These are phyloP conservation scores for Microascus cirrosus DNA, from an alignment of 2,329 filamentous ascomycete genomes.

Conservation along the genomic window DNA sequence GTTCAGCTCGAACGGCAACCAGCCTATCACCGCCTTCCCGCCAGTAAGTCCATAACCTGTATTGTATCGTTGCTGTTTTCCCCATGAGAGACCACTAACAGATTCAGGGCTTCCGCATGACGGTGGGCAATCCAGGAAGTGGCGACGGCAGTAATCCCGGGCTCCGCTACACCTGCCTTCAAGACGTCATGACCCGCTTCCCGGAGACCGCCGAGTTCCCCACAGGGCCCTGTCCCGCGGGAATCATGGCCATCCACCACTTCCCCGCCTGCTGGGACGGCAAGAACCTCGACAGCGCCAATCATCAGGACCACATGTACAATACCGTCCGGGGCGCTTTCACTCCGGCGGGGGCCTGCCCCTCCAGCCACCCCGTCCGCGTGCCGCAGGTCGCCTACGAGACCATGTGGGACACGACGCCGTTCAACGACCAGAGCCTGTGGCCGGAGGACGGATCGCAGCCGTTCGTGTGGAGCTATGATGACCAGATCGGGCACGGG, in stretches of 20 bases:
- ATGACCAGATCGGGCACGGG: slow-evolving; percentile 19
- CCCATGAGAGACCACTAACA: neutral
- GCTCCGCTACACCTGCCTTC: slow-evolving; percentile 4
- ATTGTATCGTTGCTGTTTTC: neutral
- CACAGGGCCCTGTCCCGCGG: slow-evolving; percentile 37
- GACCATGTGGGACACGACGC: slow-evolving; percentile 38
- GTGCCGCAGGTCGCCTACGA: slow-evolving; percentile 24
- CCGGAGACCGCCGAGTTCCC: slow-evolving; percentile 41
- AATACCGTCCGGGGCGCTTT: slow-evolving; percentile 4
- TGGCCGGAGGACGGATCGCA: slow-evolving; percentile 8
- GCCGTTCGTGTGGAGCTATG: slow-evolving; percentile 9
- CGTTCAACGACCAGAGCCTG: slow-evolving; percentile 16
- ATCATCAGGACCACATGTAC: slow-evolving; percentile 44
- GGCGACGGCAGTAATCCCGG: slow-evolving; percentile 7
- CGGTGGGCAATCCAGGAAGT: slow-evolving; percentile 48
- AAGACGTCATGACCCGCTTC: slow-evolving; percentile 6
- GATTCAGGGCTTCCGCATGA: slow-evolving; percentile 37
- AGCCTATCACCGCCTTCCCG: slow-evolving; percentile 22
- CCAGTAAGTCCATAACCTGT: neutral
- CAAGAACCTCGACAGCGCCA: slow-evolving; percentile 30
- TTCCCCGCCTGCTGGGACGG: slow-evolving; percentile 52
- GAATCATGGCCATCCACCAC: slow-evolving; percentile 40
- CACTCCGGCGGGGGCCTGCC: slow-evolving; percentile 18
- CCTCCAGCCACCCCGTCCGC: slow-evolving; percentile 24
- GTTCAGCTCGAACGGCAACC: slow-evolving; percentile 15